phyloP scores from a whole-genome alignment of 805 yeast species.

The Saccharomycopsis sp. region DNA sequence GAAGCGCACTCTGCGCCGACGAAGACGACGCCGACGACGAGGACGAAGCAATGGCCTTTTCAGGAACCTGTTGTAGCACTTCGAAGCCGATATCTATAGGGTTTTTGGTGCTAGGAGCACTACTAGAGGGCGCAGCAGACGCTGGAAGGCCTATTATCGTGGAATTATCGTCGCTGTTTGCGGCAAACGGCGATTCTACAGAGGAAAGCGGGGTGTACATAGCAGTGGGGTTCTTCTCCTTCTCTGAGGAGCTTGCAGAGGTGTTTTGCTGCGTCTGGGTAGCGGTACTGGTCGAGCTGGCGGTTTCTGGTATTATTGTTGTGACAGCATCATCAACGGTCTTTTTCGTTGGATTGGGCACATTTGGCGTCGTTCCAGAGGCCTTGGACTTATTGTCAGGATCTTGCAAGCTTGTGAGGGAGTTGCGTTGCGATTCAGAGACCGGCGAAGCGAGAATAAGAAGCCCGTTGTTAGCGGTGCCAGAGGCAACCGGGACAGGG shows the following conservation, averaged over 20 bases:
- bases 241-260: not conserved
- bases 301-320: no score
- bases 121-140: not conserved
- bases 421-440: not conserved
- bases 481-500: no score
- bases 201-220: conserved; percentile 14
- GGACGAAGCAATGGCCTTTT: not conserved
- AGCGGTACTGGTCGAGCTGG: not conserved
- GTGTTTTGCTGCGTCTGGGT: not conserved
- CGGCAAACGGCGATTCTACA: conserved; percentile 12
- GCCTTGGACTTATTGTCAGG: not conserved
- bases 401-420: not conserved
- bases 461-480: not conserved
- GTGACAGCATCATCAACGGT: no score
- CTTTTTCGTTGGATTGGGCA: not conserved
- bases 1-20: not conserved
- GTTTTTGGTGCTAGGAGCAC: not conserved
- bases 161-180: not conserved
- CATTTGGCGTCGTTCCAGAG: not conserved
- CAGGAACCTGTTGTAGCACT: conserved; percentile 4
- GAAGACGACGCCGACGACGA: not conserved
- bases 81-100: conserved; percentile 18
- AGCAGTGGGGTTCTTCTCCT: not conserved
- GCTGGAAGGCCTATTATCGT: not conserved
- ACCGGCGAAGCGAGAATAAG: conserved; percentile 4